Evolutionary conservation across 345 rosid species (phyloP).

Genomic region (Lumnitzera racemosa): DNA sequence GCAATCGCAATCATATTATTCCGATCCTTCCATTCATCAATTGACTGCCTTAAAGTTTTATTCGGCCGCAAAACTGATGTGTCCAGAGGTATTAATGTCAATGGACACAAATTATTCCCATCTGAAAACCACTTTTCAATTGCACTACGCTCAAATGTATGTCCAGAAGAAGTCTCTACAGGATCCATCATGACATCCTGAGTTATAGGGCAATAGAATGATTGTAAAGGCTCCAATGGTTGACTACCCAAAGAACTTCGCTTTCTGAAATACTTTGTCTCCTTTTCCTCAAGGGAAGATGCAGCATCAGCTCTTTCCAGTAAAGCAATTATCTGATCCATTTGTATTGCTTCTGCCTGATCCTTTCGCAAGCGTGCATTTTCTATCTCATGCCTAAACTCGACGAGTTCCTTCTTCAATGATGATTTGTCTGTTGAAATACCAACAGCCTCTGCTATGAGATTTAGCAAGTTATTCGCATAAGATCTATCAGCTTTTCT

Average conservation of each 20-base stretch:
- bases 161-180: constrained; percentile 72
- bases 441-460: constrained; percentile 58
- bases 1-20: constrained; percentile 61
- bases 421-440: constrained; percentile 39
- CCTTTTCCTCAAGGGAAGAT: constrained; percentile 48
- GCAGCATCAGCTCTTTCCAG: constrained; percentile 63
- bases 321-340: constrained; percentile 71
- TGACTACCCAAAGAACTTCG: constrained; percentile 54
- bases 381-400: constrained; percentile 60
- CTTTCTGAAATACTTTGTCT: constrained; percentile 42
- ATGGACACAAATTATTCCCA: constrained; percentile 53
- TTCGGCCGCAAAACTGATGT: constrained; percentile 56
- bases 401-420: constrained; percentile 45
- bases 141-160: constrained; percentile 64
- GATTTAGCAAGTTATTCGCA: constrained; percentile 45
- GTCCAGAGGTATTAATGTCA: constrained; percentile 44
- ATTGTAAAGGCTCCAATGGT: constrained; percentile 54
- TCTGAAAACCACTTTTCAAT: constrained; percentile 60
- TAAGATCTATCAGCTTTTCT: constrained; percentile 51
- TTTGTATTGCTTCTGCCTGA: constrained; percentile 64
- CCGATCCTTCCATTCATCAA: constrained; percentile 75
- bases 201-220: constrained; percentile 67
- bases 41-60: constrained; percentile 58
- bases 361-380: constrained; percentile 49
- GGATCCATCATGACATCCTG: constrained; percentile 66